phyloP scores from a whole-genome alignment of 352 stramenopile species.

The Globisporangium irregulare region DNA sequence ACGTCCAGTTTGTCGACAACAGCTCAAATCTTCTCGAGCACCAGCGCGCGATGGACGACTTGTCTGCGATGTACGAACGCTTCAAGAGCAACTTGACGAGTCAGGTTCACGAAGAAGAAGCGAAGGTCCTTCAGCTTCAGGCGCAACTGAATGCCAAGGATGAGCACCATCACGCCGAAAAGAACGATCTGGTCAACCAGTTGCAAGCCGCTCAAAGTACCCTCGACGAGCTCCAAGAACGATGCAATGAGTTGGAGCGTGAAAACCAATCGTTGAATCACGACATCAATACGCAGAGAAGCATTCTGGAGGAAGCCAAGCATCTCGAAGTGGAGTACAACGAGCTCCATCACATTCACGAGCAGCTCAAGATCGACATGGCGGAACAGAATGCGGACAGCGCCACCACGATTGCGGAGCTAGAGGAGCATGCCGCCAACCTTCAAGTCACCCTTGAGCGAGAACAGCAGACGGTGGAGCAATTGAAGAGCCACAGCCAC shows the following conservation, averaged over 20 bases:
- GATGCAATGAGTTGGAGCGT: conserved; percentile 39
- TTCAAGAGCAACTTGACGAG: conserved; percentile 35
- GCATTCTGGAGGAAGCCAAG: conserved; percentile 17
- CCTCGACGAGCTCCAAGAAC: conserved; percentile 22
- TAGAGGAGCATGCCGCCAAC: conserved; percentile 54
- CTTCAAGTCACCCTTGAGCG: conserved; percentile 60
- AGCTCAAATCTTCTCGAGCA: conserved; percentile 17
- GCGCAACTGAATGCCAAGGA: conserved; percentile 27
- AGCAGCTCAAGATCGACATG: conserved; percentile 38
- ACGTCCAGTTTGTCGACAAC: conserved; percentile 18
- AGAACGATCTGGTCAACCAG: conserved; percentile 25
- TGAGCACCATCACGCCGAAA: conserved; percentile 23
- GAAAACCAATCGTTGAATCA: conserved; percentile 40
- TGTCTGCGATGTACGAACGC: conserved; percentile 42
- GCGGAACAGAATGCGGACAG: conserved; percentile 30
- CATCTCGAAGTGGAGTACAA: conserved; percentile 24
- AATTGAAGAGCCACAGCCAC: conserved; percentile 41
- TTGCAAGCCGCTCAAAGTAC: conserved; percentile 24
- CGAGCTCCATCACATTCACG: conserved; percentile 32
- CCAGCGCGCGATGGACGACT: conserved; percentile 25
- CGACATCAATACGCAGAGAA: conserved; percentile 21
- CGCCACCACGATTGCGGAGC: conserved; percentile 25
- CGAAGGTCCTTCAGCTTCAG: conserved; percentile 45
- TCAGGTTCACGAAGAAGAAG: conserved; percentile 39
- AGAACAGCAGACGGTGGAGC: conserved; percentile 43